phyloP scores from a whole-genome alignment of 768 basidiomycete genomes.

The Panus rudis region DNA sequence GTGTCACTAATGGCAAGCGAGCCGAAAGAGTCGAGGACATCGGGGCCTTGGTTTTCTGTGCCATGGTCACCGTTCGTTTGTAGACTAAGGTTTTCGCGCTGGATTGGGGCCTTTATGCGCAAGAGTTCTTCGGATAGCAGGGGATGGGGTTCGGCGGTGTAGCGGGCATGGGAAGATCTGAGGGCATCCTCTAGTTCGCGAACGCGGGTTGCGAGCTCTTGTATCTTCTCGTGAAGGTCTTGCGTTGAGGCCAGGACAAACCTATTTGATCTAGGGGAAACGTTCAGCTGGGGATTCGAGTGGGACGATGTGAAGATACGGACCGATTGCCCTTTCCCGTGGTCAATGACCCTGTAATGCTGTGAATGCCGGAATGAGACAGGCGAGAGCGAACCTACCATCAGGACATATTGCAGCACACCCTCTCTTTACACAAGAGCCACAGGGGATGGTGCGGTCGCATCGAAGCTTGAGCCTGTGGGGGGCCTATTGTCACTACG shows the following conservation, averaged over 20 bases:
- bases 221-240: constrained; percentile 78
- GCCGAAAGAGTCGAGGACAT: constrained; percentile 75
- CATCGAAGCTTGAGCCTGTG: constrained; percentile 62
- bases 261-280: constrained; percentile 29
- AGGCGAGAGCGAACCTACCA: constrained; percentile 30
- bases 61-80: constrained; percentile 33
- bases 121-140: constrained; percentile 68
- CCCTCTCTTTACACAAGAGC: constrained; percentile 75
- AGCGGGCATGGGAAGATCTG: constrained; percentile 47
- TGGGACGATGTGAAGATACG: constrained; percentile 9
- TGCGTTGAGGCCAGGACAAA: constrained; percentile 77
- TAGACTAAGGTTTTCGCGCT: constrained; percentile 41
- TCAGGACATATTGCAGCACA: constrained; percentile 48
- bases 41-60: constrained; percentile 60
- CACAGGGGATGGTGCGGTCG: constrained; percentile 71
- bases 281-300: constrained; percentile 4
- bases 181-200: constrained; percentile 72
- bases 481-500: constrained; percentile 6
- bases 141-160: constrained; percentile 56
- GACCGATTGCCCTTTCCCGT: constrained; percentile 81
- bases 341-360: constrained; percentile 57
- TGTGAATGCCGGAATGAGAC: constrained; percentile 2
- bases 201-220: constrained; percentile 64
- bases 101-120: constrained; percentile 68
- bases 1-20: constrained; percentile 67